Percentiles rank a stretch among this genome's conserved stretches.
phyloP scores from a whole-genome alignment of 164 flowering plant species.

The Liquidambar formosana region DNA sequence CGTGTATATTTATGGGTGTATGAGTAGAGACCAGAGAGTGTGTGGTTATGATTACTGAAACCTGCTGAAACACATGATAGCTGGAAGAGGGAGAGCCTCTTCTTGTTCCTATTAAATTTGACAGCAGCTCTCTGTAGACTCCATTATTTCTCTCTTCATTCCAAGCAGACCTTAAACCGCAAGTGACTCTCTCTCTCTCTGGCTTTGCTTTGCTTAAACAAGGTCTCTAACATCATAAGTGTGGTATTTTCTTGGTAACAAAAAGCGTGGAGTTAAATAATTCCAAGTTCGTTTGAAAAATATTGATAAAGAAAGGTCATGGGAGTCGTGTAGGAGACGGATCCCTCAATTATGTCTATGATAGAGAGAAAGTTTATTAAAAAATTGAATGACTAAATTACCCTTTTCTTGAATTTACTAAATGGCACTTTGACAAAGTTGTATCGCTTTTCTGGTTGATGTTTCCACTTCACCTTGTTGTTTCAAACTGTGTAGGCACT shows the following conservation, averaged over 20 bases:
- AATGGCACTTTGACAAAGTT: not conserved
- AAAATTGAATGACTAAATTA: not conserved
- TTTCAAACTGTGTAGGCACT: too few relatives aligned
- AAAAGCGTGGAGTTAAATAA: too few relatives aligned
- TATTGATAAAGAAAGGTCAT: conserved; percentile 1
- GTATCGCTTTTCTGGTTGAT: too few relatives aligned
- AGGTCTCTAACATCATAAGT: not conserved
- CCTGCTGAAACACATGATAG: conserved; percentile 29
- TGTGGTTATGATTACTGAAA: conserved; percentile 20
- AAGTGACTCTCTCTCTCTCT: not conserved
- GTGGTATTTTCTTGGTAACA: too few relatives aligned
- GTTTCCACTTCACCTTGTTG: too few relatives aligned
- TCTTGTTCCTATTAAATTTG: not conserved
- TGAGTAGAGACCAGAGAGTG: not conserved
- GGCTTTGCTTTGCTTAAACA: not conserved
- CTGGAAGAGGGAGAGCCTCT: conserved; percentile 16
- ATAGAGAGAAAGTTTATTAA: too few relatives aligned
- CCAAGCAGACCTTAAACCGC: not conserved
- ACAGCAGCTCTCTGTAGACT: not conserved
- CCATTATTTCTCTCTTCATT: not conserved
- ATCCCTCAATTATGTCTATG: conserved; percentile 3
- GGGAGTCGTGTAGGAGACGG: conserved; percentile 20
- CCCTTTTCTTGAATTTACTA: not conserved
- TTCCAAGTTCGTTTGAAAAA: not conserved
- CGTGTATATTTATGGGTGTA: not conserved